Base-by-base conservation (phyloP, 805 yeast species). In the Barnettozyma sucrosica region DNA sequence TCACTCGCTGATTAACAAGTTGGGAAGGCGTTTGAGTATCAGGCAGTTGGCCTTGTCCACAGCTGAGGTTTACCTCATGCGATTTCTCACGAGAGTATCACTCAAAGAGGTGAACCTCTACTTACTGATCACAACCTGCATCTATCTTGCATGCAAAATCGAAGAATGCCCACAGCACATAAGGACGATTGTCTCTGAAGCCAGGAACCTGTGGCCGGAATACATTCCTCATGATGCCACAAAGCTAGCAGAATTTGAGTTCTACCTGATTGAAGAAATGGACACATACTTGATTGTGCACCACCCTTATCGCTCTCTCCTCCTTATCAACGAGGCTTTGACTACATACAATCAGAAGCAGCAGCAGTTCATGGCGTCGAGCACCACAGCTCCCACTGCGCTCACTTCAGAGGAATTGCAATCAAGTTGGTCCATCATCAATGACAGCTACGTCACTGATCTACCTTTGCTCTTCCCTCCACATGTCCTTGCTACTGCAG, bases 111-210 rank as follows among this genome's bases (percentile, higher is more conserved):
- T 89, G 48, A 93, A 93, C 61, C 69, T 86, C 1, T 92, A 89
- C 59, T 66, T 89, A 37, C 66, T 90, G 47, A 83, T 89, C 10
- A 81, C 99, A 0, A 81, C 98, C 0, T 82, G 93, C 55, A 74
- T 92, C 2, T 93, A 93, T 59, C 73, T 93, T 26, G 90, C 97
- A 0, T 85, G 97, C 68, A 92, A 93, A 62, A 85, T 89, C 30
- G 98, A 93, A 64, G 99, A 93, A 65, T 84, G 88, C 56, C 98
- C 99, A 1, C 95, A 86, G 59, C 97, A 93, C 61, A 89, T 93
- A 9, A 69, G 97, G 47, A 79, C 90, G 1, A 75, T 93, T 9
- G 78, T 88, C 20, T 74, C 81, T 18, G 98, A 92, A 61, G 93
- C 97, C 2, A 69, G 96, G 45, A 83, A 83, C 34, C 67, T 89